A percentile compares a stretch with the other conserved stretches of the same genome.
Conservation (phyloP, 2,329 filamentous ascomycete genomes). For the Diplodia seriata region DNA sequence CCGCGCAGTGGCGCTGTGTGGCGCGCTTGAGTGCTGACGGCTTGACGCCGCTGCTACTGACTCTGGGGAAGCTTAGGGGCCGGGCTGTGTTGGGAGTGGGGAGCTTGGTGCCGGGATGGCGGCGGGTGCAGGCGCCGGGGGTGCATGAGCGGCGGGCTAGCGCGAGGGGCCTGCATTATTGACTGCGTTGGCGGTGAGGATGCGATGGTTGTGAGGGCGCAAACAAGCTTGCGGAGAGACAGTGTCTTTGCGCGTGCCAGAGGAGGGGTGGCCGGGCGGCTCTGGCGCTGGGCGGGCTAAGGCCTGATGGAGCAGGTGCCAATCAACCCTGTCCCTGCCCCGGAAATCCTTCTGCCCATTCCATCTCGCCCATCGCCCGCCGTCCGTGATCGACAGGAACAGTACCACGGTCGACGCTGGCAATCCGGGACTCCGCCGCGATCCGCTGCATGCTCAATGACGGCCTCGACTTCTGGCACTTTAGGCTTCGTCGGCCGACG, state of each 20-base stretch:
- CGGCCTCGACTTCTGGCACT: not conserved
- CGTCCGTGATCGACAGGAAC: conserved; percentile 22
- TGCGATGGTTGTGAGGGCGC: conserved; percentile 1
- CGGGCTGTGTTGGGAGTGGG: not conserved
- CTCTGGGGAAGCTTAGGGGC: conserved; percentile 17
- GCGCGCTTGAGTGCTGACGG: conserved; percentile 19
- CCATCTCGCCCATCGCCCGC: not conserved
- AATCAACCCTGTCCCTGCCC: not conserved
- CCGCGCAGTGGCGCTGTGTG: not conserved
- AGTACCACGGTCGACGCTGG: conserved; percentile 9
- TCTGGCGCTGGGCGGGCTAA: not conserved
- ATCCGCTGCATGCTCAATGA: not conserved
- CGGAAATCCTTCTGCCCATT: not conserved
- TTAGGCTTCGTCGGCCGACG: conserved; percentile 16
- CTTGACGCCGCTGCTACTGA: conserved; percentile 11
- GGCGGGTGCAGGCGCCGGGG: not conserved
- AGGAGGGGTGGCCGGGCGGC: conserved; percentile 1
- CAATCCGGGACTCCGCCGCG: not conserved
- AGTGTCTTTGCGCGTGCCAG: not conserved
- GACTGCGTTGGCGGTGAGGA: not conserved
- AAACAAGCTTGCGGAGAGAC: not conserved
- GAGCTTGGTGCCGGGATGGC: conserved; percentile 1
- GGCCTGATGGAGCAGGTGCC: conserved; percentile 15
- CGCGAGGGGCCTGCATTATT: conserved; percentile 20
- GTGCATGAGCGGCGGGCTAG: not conserved